Base-by-base conservation (phyloP, 2,329 filamentous ascomycete species). In the Bipolaris victoriae region DNA sequence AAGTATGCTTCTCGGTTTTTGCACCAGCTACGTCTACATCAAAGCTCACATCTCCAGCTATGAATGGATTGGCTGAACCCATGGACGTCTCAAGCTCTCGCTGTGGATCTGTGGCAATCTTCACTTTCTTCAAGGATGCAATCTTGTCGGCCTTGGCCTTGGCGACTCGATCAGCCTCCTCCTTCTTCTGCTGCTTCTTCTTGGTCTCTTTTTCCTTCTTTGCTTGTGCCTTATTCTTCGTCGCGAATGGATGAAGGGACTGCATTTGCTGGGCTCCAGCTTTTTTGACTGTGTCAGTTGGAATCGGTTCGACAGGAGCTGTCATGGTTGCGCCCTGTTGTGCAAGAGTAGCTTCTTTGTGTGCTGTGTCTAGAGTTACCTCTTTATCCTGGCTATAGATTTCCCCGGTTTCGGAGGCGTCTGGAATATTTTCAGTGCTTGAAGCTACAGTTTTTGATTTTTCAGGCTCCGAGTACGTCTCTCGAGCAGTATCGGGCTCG, bases 151-250 rank as follows among this genome's bases (percentile, higher is more conserved):
- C 47, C n/a, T 58, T 49, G 22, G 41, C 24, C 41, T 63, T 59
- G 13, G 48, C 57, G 26, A 45, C 61, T 18, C 49, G 39, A 20
- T 49, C 60, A 26, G 62, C 52, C 31, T 67, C 68, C 41, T 58
- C 62, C 31, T 65, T 74, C 55, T 63, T 68, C 44, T 66, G 67
- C 16, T 72, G 71, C 52, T 77, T 78, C 56, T 76, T 76, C 62
- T 74, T 77, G 22, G 70, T 68, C 18, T 73, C 63, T 50, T 63
- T 74, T 47, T 76, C 72, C 45, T 71, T 73, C 52, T 72, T 72
- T 20, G 64, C 63, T 37, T 71, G 69, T 15, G 65, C 51, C 49
- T 72, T 74, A 22, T 57, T 66, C 1, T 62, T 50, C 41, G 68
- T 72, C 2, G 68, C 69, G 16, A 71, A 75, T 1, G 69, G 68